Evolutionary conservation across 1,284 basidiomycete genomes (phyloP).

Genomic region (Leccinum angustisporum): DNA sequence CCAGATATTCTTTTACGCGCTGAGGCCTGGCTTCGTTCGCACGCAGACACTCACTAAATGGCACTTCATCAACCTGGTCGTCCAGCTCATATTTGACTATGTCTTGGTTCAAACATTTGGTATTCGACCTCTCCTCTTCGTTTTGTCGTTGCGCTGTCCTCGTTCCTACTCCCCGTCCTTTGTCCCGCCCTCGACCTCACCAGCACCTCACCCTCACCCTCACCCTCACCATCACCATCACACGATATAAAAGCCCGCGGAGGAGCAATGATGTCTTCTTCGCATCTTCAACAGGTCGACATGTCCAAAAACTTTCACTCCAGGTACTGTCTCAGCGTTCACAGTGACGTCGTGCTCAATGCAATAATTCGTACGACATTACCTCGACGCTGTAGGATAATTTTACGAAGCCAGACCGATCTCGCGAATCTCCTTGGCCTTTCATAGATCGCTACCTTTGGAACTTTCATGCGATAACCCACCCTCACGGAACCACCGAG

Average conservation of each 20-base stretch:
- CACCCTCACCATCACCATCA: slow-evolving; percentile 34
- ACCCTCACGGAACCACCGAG: slow-evolving; percentile 38
- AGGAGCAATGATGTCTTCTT: slow-evolving; percentile 83
- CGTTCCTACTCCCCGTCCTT: too few relatives aligned
- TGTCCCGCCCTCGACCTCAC: too few relatives aligned
- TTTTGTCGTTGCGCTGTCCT: too few relatives aligned
- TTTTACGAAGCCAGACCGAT: slow-evolving; percentile 56
- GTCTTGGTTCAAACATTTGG: slow-evolving; percentile 66
- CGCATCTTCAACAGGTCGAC: slow-evolving; percentile 97
- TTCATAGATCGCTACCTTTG: slow-evolving; percentile 38
- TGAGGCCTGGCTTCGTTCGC: slow-evolving; percentile 93
- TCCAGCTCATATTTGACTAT: slow-evolving; percentile 75
- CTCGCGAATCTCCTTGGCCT: slow-evolving; percentile 41
- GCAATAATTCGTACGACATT: slow-evolving; percentile 78
- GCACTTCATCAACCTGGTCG: slow-evolving; percentile 79
- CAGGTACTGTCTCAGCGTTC: slow-evolving; percentile 54
- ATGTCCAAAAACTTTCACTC: slow-evolving; percentile 99
- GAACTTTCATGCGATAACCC: too few relatives aligned
- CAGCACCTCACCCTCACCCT: too few relatives aligned
- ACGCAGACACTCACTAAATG: slow-evolving; percentile 80
- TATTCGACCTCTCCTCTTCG: slow-evolving; percentile 22
- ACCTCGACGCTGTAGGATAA: slow-evolving; percentile 95
- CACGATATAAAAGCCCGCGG: slow-evolving; percentile 78
- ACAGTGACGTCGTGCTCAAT: slow-evolving; percentile 4
- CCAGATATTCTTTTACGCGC: slow-evolving; percentile 97